Evolutionary conservation across 257 asterid genomes (phyloP).

Genomic region (Solanum bukasovii): DNA sequence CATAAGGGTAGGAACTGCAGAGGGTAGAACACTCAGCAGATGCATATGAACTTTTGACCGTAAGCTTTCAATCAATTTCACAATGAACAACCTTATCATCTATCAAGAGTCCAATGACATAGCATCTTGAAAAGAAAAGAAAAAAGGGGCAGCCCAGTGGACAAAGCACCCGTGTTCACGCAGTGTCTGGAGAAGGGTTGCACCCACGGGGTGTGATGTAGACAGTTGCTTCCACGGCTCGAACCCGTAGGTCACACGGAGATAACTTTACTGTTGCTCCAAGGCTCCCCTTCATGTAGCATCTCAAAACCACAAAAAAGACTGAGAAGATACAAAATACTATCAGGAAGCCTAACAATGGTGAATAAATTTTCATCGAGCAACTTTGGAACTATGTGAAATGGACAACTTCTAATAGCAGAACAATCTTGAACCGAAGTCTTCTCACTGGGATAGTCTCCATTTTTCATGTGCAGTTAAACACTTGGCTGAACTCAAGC

Average conservation of each 20-base stretch:
- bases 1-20: not conserved
- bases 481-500: not conserved
- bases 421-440: not conserved
- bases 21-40: not conserved
- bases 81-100: not conserved
- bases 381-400: not conserved
- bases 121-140: not conserved
- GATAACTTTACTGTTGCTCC: not conserved
- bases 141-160: not conserved
- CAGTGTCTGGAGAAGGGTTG: not conserved
- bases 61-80: not conserved
- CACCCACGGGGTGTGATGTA: not conserved
- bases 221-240: not conserved
- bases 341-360: not conserved
- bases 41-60: not conserved
- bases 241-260: not conserved
- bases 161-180: not conserved
- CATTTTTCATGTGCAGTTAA: not conserved
- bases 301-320: not conserved
- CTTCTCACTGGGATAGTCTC: not conserved
- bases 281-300: not conserved
- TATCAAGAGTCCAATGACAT: not conserved
- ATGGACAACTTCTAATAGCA: not conserved
- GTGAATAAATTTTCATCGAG: not conserved
- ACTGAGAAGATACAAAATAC: not conserved